These are phyloP conservation scores for Knoxdaviesia capensis DNA, from an alignment of 2,329 filamentous ascomycete genomes.

Conservation along the genomic window DNA sequence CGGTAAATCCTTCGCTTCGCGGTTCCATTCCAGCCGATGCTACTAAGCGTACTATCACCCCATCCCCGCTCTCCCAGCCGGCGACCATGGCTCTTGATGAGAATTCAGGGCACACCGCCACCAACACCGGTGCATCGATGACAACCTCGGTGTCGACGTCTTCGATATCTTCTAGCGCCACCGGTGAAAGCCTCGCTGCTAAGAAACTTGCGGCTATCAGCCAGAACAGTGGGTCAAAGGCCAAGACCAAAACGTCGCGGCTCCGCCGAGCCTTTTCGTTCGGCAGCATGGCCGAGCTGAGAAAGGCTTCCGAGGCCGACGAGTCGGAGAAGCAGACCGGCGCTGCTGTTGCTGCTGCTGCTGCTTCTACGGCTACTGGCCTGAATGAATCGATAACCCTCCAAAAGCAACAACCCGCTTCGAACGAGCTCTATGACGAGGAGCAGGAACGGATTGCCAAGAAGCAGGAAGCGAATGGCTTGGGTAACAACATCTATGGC, in stretches of 20 bases:
- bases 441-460: constrained; percentile 84
- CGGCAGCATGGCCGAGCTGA: constrained; percentile 80
- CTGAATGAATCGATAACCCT: neutral
- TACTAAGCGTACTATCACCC: constrained; percentile 41
- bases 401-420: constrained; percentile 15
- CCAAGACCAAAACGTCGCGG: constrained; percentile 70
- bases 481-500: constrained; percentile 86
- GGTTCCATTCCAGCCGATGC: constrained; percentile 41
- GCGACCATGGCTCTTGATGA: constrained; percentile 29
- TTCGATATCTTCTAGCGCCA: constrained; percentile 5
- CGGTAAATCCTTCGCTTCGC: constrained; percentile 38
- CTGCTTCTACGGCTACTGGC: constrained; percentile 8
- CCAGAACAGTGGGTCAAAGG: constrained; percentile 40
- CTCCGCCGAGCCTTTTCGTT: constrained; percentile 89
- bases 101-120: neutral
- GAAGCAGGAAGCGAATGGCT: constrained; percentile 77
- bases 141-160: neutral
- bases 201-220: constrained; percentile 76
- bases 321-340: constrained; percentile 11
- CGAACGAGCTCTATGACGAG: constrained; percentile 50
- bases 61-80: constrained; percentile 57
- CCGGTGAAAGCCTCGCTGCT: constrained; percentile 47
- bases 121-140: constrained; percentile 6
- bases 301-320: constrained; percentile 36
- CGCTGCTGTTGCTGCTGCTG: constrained; percentile 7